A percentile compares a stretch with the other conserved stretches of the same genome.
These are phyloP conservation scores for Flaveria bidentis DNA, from an alignment of 129 eudicot genomes.

Conservation along the genomic window DNA sequence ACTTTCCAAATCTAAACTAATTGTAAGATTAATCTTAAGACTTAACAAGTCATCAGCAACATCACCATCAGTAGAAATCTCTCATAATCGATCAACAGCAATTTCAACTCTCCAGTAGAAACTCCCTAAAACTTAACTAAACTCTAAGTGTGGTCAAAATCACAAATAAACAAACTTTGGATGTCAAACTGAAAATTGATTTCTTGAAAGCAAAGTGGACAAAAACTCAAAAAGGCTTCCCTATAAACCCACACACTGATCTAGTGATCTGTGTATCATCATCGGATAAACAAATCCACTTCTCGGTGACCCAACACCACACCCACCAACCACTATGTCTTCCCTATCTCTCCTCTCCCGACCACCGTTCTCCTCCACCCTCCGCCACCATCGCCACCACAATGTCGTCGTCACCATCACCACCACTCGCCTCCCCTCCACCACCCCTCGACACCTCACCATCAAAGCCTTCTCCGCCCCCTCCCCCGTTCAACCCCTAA, in stretches of 20 bases:
- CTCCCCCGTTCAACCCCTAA: slow-evolving; percentile 47
- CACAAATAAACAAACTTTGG: background rate
- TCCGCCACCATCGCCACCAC: slow-evolving; percentile 41
- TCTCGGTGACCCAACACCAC: slow-evolving; percentile 6
- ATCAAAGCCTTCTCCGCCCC: slow-evolving; percentile 67
- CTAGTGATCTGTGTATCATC: slow-evolving; percentile 1
- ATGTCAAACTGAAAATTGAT: background rate
- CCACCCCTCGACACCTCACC: slow-evolving; percentile 34
- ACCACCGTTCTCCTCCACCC: slow-evolving; percentile 47
- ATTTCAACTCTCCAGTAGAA: too few relatives aligned
- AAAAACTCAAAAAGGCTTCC: slow-evolving; percentile 27
- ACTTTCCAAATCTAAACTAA: too few relatives aligned
- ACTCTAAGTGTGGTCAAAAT: background rate
- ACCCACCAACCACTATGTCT: slow-evolving; percentile 35
- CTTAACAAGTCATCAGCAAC: too few relatives aligned
- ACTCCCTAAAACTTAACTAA: too few relatives aligned
- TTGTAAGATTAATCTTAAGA: too few relatives aligned
- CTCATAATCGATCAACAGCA: too few relatives aligned
- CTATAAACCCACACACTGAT: slow-evolving; percentile 5
- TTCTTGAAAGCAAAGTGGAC: slow-evolving; percentile 6
- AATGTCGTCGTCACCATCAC: slow-evolving; percentile 32
- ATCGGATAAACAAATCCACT: slow-evolving; percentile 23
- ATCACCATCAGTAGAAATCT: too few relatives aligned
- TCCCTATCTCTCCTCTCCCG: slow-evolving; percentile 43
- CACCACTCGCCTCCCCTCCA: slow-evolving; percentile 43